Evolutionary conservation across 129 eudicot species (phyloP), one percentile per base, ranked within the genome.

Genomic region (Escallonia herrerae): DNA sequence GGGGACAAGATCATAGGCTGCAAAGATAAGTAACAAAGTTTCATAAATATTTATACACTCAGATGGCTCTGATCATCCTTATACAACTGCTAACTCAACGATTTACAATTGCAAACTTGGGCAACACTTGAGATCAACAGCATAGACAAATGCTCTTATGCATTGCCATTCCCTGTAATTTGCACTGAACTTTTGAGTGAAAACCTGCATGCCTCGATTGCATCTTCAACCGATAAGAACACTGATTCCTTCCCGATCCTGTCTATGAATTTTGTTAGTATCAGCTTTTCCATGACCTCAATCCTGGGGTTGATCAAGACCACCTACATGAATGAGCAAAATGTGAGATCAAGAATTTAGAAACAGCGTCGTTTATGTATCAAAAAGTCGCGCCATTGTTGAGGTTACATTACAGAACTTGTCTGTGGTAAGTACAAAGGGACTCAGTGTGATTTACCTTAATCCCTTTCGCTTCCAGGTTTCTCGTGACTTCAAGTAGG

Each of bases 221-320:
- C 98, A 68, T 91, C 98, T 64, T 85, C 85, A 3, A 79, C 73
- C 11, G 96, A 85, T 52, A 91, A 73, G 66, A 80, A 91, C 40
- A 91, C 84, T 3, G 66, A 64, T 41, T 88, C 85, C 63, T 79
- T 79, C 52, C 95, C 98, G 3, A 91, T 79, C 64, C 52, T 80
- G 63, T 88, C 95, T 40, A 91, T 69, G 79, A 85, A 87, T 3
- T 78, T 65, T 0, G 90, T 77, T 4, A 82, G 48, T 4, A 82
- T 72, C 80, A 91, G 58, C 67, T 91, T 91, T 77, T 91, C 98
- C 91, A 85, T 75, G 11, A 91, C 96, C 42, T 86, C 95, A 0
- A 83, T 71, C 69, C 96, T 79, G 8, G 98, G 98, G 67, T 91
- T 91, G 22, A 91, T 74, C 51, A 91, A 65, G 6, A 72, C 75